These are phyloP conservation scores for Pseudoscleropodium purum DNA, from an alignment of 225 moss, liverwort and hornwort species.

Conservation along the genomic window DNA sequence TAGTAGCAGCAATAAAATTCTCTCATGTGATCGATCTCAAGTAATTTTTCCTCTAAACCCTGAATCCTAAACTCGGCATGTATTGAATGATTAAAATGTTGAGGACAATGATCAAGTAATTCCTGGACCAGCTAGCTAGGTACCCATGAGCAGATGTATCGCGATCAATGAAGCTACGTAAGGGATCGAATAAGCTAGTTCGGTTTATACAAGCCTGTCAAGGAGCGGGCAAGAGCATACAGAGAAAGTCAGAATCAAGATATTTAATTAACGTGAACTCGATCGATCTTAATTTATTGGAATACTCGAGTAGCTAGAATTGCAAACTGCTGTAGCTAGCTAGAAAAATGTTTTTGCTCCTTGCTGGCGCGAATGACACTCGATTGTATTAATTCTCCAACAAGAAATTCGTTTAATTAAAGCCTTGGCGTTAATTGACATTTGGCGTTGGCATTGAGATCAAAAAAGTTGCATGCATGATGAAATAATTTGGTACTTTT, in stretches of 20 bases:
- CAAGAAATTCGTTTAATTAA: background rate
- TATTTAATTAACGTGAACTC: background rate
- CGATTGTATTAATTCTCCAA: background rate
- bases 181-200: background rate
- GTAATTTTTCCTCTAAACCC: background rate
- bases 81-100: background rate
- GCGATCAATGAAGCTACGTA: background rate
- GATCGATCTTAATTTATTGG: background rate
- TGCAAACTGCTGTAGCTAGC: too few relatives aligned
- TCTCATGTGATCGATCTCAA: background rate
- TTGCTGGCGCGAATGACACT: background rate
- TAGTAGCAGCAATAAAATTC: background rate
- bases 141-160: background rate
- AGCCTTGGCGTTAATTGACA: background rate
- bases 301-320: background rate
- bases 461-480: too few relatives aligned
- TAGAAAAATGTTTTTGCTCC: background rate
- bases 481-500: background rate
- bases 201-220: background rate
- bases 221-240: background rate
- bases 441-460: background rate
- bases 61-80: background rate
- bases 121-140: background rate
- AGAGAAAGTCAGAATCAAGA: background rate
- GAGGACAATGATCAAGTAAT: background rate